Base-by-base conservation (phyloP, 257 asterid genomes). In the Paulownia fortunei region DNA sequence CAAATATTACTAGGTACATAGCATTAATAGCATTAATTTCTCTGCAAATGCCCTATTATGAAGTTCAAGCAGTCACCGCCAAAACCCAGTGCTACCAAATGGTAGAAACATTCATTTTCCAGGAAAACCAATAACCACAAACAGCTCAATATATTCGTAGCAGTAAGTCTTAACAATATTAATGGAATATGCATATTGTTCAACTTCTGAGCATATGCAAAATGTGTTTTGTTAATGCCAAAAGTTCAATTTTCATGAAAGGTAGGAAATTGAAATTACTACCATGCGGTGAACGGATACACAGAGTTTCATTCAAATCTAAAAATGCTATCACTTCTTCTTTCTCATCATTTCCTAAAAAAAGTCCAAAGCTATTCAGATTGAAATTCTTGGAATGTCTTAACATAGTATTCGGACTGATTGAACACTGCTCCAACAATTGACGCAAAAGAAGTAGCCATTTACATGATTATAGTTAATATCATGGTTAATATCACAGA, bases 11-110 rank as follows among this genome's bases (percentile, higher is more conserved):
- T 76, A n/a, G n/a, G n/a, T n/a, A n/a, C n/a, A n/a, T n/a, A n/a
- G n/a, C n/a, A n/a, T n/a, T n/a, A n/a, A n/a, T n/a, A n/a, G 5
- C 27, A 56, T 21, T 36, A 72, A 36, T 72, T 72, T 34, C 78
- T 58, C 32, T 15, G 61, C 26, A 56, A 24, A 15, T 46, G 34
- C 15, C 41, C 27, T 15, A 32, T 24, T 23, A 66, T 70, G 42
- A 73, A 41, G 37, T 36, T 54, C 39, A 56, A 11, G 26, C 37
- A 56, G 39, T 55, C 36, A 26, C 72, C 12, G 8, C 64, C 24
- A 42, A 18, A 42, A 54, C 24, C 32, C 30, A 13, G 26, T 67
- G 23, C 73, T 19, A 42, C 3, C 39, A 66, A 47, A 44, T 69
- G 21, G 42, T 23, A 49, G 27, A 61, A 61, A 47, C 36, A 63